Percentiles rank a stretch among this genome's conserved stretches.
phyloP scores from a whole-genome alignment of 2,329 filamentous ascomycete species.

The Penicillium sp. region DNA sequence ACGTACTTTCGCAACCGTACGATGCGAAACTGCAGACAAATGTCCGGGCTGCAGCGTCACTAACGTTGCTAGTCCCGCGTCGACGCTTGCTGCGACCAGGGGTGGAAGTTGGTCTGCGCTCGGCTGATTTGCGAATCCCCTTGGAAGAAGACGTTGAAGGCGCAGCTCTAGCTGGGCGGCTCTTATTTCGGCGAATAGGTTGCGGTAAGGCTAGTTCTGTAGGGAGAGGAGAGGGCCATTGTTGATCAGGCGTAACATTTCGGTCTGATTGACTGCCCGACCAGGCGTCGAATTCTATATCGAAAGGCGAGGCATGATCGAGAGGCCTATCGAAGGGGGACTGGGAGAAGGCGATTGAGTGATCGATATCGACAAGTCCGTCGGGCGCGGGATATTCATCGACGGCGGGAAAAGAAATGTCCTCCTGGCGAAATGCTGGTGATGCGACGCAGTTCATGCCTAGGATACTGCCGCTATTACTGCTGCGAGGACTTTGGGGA shows the following conservation, averaged over 20 bases:
- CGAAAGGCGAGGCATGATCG: constrained; percentile 10
- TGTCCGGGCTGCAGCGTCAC: constrained; percentile 41
- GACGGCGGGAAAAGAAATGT: constrained; percentile 9
- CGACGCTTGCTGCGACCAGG: constrained; percentile 9
- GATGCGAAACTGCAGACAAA: constrained; percentile 78
- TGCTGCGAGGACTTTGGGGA: constrained; percentile 24
- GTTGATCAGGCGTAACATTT: constrained; percentile 15
- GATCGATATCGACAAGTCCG: constrained; percentile 10
- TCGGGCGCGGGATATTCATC: constrained; percentile 20
- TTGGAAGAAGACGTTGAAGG: neutral
- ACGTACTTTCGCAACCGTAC: constrained; percentile 73
- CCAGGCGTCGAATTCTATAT: constrained; percentile 10
- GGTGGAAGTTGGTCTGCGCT: constrained; percentile 5
- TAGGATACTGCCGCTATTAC: constrained; percentile 10
- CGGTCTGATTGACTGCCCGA: constrained; percentile 14
- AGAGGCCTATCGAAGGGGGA: constrained; percentile 7
- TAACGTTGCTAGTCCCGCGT: neutral
- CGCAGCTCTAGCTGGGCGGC: neutral
- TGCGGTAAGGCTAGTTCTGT: constrained; percentile 3
- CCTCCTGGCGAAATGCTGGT: constrained; percentile 20
- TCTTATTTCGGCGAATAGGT: constrained; percentile 4
- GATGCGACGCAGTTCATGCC: constrained; percentile 21
- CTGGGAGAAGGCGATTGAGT: constrained; percentile 6
- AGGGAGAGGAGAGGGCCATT: constrained; percentile 8
- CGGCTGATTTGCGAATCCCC: constrained; percentile 13